Evolutionary conservation across 768 basidiomycete species (phyloP).

Genomic region (Cubamyces lactineus): DNA sequence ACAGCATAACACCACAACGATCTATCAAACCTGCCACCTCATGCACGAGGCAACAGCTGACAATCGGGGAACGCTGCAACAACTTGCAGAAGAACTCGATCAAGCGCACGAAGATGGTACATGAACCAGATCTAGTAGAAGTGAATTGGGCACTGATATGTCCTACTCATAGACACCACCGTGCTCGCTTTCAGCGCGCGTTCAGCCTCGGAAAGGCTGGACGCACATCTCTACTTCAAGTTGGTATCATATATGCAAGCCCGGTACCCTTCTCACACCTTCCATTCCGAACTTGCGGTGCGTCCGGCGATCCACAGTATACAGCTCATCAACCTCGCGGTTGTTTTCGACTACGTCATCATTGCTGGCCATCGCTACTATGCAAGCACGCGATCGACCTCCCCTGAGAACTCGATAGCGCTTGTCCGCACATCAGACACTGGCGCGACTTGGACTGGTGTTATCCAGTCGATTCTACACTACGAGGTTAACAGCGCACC

Average conservation of each 20-base stretch:
- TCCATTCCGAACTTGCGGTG: background rate
- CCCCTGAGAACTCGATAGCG: background rate
- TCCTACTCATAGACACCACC: background rate
- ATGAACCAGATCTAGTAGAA: background rate
- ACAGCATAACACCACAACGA: no score
- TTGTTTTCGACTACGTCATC: background rate
- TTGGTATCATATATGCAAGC: background rate
- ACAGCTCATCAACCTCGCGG: background rate
- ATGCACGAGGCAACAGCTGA: background rate
- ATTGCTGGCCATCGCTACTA: conserved; percentile 4
- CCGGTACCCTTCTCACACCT: background rate
- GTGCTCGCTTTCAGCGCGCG: background rate
- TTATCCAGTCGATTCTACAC: background rate
- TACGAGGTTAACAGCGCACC: background rate
- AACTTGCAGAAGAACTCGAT: conserved; percentile 1
- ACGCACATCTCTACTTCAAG: background rate
- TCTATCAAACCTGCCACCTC: background rate
- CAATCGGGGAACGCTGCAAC: background rate
- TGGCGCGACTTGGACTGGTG: background rate
- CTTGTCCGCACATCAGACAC: background rate
- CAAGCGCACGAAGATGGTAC: background rate
- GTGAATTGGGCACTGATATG: background rate
- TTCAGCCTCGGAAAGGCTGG: background rate
- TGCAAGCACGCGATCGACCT: background rate
- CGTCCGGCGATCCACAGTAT: background rate